phyloP scores from a whole-genome alignment of 164 flowering plant species.

The Santalum album region DNA sequence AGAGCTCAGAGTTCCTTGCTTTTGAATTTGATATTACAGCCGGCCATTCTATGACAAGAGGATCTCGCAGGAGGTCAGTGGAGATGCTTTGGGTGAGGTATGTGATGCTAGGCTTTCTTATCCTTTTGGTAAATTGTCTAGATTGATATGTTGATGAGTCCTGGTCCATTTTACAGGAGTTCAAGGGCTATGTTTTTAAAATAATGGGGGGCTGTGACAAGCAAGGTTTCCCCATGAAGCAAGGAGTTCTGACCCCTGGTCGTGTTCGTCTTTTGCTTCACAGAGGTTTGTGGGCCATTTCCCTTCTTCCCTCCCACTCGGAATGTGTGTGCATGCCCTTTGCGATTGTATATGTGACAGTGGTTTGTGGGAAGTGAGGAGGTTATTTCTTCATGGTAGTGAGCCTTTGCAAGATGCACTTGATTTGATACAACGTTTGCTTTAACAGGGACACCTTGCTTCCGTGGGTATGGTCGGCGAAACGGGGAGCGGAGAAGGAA shows the following conservation, averaged over 20 bases:
- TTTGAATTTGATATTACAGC: neutral
- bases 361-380: no score
- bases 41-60: neutral
- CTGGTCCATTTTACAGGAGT: neutral
- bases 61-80: neutral
- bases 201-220: slow-evolving; percentile 3
- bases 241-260: slow-evolving; percentile 1
- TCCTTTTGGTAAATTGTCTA: no score
- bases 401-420: no score
- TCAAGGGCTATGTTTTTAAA: slow-evolving; percentile 3
- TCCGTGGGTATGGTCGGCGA: slow-evolving; percentile 2
- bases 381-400: no score
- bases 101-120: neutral
- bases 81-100: slow-evolving; percentile 1
- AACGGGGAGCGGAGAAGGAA: slow-evolving; percentile 5
- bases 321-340: no score
- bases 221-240: slow-evolving; percentile 2
- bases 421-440: neutral
- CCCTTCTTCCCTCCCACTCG: neutral
- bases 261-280: slow-evolving; percentile 1
- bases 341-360: no score
- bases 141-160: neutral
- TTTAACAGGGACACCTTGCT: slow-evolving; percentile 5
- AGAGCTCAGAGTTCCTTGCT: neutral
- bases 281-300: neutral